phyloP scores from a whole-genome alignment of 1,284 basidiomycete species.

The Puccinia novopanici region DNA sequence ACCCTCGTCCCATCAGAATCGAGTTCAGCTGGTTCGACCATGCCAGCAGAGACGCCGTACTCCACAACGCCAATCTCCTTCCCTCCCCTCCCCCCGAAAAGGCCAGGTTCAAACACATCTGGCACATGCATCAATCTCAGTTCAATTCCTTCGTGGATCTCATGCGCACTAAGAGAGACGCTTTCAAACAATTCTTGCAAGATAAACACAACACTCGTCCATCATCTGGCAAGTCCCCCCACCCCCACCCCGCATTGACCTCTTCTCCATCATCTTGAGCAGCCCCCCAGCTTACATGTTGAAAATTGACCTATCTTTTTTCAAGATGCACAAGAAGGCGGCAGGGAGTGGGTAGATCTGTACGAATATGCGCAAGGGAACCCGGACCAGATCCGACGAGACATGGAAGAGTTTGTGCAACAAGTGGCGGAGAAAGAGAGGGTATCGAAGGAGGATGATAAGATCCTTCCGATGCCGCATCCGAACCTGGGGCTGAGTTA shows the following conservation, averaged over 20 bases:
- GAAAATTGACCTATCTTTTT: not conserved
- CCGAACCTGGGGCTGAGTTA: slow-evolving; percentile 49
- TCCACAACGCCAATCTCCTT: not conserved
- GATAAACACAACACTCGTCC: slow-evolving; percentile 25
- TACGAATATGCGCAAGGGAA: slow-evolving; percentile 48
- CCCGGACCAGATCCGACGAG: slow-evolving; percentile 45
- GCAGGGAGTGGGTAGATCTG: slow-evolving; percentile 2
- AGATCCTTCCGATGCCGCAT: slow-evolving; percentile 45
- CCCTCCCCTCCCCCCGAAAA: slow-evolving; percentile 1
- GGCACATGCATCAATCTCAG: slow-evolving; percentile 49
- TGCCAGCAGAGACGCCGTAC: not conserved
- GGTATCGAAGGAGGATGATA: slow-evolving; percentile 14
- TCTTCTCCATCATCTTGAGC: not conserved
- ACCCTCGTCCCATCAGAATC: slow-evolving; percentile 49
- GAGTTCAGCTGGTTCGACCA: slow-evolving; percentile 44
- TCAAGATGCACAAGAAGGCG: not conserved
- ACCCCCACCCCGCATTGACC: not conserved
- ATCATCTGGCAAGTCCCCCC: not conserved
- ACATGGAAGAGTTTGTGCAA: slow-evolving; percentile 48
- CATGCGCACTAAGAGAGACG: slow-evolving; percentile 12
- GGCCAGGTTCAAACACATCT: slow-evolving; percentile 46
- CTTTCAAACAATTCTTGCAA: slow-evolving; percentile 43
- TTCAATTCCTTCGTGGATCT: slow-evolving; percentile 40
- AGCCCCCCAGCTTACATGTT: not conserved
- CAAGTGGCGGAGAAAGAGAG: slow-evolving; percentile 9